Evolutionary conservation across 2,329 filamentous ascomycete genomes (phyloP).

Genomic region (Trichoderma cornu-damae): DNA sequence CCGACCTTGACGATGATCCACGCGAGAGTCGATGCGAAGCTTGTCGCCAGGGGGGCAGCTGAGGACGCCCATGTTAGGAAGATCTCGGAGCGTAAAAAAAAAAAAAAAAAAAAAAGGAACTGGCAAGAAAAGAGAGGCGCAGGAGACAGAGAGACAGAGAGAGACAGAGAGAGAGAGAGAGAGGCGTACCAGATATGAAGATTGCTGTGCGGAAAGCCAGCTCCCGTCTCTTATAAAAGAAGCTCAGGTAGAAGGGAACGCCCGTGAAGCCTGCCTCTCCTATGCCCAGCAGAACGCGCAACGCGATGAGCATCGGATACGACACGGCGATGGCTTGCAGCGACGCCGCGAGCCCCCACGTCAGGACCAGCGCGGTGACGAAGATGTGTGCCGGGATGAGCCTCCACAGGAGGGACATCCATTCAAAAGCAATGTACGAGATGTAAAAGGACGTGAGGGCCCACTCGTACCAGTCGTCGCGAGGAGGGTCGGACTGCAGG

Average conservation of each 20-base stretch:
- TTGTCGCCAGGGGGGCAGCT: constrained; percentile 75
- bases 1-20: constrained; percentile 71
- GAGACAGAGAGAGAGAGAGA: not conserved
- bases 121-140: too few relatives aligned
- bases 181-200: constrained; percentile 64
- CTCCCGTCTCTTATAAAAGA: constrained; percentile 63
- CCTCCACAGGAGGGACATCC: constrained; percentile 60
- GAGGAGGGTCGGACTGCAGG: constrained; percentile 46
- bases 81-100: not conserved
- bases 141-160: too few relatives aligned
- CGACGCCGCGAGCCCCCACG: constrained; percentile 75
- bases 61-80: constrained; percentile 45
- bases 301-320: constrained; percentile 53
- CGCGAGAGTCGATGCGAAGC: constrained; percentile 70
- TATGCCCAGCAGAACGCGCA: constrained; percentile 55
- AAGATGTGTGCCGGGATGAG: constrained; percentile 57
- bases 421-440: constrained; percentile 59
- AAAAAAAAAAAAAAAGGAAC: too few relatives aligned
- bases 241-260: constrained; percentile 59
- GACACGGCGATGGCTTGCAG: constrained; percentile 63
- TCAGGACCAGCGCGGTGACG: constrained; percentile 58
- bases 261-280: constrained; percentile 62
- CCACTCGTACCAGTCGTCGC: constrained; percentile 53
- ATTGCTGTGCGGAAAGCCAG: constrained; percentile 79
- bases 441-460: constrained; percentile 57